Evolutionary conservation across 139 green algal genomes (phyloP).

Genomic region (Coelastrella sp.): DNA sequence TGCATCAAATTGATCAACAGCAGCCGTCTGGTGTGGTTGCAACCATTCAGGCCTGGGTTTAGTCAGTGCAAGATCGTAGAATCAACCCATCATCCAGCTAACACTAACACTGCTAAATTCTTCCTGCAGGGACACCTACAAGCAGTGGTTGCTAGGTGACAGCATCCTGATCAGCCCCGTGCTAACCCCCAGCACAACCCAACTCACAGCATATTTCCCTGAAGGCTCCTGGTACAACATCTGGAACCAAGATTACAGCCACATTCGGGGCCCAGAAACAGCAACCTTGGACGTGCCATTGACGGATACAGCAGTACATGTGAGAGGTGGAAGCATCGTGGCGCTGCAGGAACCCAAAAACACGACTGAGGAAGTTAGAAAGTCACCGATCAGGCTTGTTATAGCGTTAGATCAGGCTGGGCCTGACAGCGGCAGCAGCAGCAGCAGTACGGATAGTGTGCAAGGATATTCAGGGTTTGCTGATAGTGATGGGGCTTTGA

Average conservation of each 20-base stretch:
- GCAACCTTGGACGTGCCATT: not conserved
- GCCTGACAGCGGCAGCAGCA: too few species aligned
- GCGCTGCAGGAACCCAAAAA: not conserved
- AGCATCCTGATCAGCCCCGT: slow-evolving; percentile 23
- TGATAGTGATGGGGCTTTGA: too few species aligned
- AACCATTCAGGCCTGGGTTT: too few species aligned
- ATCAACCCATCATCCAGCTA: too few species aligned
- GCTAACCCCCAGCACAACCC: not conserved
- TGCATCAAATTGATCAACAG: too few species aligned
- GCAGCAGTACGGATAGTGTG: too few species aligned
- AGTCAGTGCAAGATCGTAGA: too few species aligned
- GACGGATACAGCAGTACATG: not conserved
- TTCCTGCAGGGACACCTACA: not conserved
- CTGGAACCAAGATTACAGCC: not conserved
- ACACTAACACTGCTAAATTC: too few species aligned
- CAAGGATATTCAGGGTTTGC: too few species aligned
- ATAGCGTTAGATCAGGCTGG: not conserved
- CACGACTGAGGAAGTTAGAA: not conserved
- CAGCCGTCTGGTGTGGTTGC: too few species aligned
- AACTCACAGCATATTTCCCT: not conserved
- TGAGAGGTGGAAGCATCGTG: slow-evolving; percentile 19
- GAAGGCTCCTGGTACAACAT: slow-evolving; percentile 2
- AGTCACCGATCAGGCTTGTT: not conserved
- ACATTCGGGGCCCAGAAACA: not conserved
- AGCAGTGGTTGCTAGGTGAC: slow-evolving; percentile 42